Evolutionary conservation across 805 yeast species (phyloP).

Genomic region (Candida ulmi): DNA sequence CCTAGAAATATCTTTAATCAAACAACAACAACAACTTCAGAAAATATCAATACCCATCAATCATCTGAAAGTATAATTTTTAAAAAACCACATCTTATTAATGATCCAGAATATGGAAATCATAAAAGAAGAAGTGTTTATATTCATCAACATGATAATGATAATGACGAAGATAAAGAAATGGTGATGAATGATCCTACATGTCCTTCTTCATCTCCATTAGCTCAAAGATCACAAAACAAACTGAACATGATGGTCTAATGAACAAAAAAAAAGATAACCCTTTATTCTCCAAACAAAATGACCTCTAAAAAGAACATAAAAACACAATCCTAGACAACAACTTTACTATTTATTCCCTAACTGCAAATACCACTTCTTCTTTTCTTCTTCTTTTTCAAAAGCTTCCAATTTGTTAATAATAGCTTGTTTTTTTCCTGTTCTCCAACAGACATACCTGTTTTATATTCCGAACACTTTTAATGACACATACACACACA

Average conservation of each 20-base stretch:
- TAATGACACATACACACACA: too few species aligned
- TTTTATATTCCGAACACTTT: too few species aligned
- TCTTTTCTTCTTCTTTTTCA: too few species aligned
- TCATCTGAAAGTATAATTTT: not conserved
- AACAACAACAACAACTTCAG: not conserved
- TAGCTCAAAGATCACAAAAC: constrained; percentile 16
- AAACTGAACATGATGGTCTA: constrained; percentile 8
- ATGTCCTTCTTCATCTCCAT: constrained; percentile 13
- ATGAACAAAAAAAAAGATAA: not conserved
- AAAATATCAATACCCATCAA: not conserved
- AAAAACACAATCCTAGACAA: too few species aligned
- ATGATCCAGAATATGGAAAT: constrained; percentile 5
- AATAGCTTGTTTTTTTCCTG: too few species aligned
- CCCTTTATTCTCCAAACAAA: too few species aligned
- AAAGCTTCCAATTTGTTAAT: too few species aligned
- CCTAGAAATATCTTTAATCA: constrained; percentile 8
- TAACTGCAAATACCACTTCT: too few species aligned
- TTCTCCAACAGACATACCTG: too few species aligned
- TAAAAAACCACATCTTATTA: constrained; percentile 16
- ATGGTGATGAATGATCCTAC: constrained; percentile 2
- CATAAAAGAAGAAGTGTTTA: constrained; percentile 1
- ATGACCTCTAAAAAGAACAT: too few species aligned
- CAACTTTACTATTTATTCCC: too few species aligned
- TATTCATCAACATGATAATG: constrained; percentile 1
- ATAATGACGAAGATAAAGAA: constrained; percentile 2